These are phyloP conservation scores for Podaxis sp. DNA, from an alignment of 768 basidiomycete genomes.

Conservation along the genomic window DNA sequence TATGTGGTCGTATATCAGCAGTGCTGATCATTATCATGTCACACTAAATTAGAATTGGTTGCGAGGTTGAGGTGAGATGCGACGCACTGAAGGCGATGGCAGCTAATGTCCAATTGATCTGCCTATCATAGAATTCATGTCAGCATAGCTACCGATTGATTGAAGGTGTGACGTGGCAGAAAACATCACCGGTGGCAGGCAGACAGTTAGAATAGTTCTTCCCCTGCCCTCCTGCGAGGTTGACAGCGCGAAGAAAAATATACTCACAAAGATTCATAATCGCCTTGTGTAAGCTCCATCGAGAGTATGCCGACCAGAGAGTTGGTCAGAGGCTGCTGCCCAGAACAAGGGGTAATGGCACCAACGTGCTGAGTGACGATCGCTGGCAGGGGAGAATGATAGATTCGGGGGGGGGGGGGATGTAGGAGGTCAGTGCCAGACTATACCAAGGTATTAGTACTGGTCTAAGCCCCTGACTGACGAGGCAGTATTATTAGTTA, in stretches of 20 bases:
- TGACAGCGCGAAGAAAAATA: not conserved
- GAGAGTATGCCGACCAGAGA: too few species aligned
- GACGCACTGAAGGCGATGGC: constrained; percentile 27
- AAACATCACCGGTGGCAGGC: not conserved
- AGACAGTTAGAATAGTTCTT: not conserved
- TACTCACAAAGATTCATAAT: not conserved
- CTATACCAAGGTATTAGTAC: too few species aligned
- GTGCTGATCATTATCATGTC: constrained; percentile 21
- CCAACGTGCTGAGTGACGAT: too few species aligned
- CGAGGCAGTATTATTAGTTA: too few species aligned
- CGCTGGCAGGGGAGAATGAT: too few species aligned
- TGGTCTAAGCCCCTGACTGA: too few species aligned
- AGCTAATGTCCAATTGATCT: not conserved
- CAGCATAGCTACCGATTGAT: not conserved
- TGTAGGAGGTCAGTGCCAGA: too few species aligned
- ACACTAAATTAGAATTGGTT: not conserved
- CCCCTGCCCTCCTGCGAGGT: not conserved
- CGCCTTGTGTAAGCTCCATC: not conserved
- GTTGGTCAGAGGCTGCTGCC: too few species aligned
- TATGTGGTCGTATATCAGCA: constrained; percentile 45
- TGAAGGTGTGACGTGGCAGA: not conserved
- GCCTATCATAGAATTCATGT: not conserved
- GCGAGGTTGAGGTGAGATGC: not conserved
- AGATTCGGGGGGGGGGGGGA: too few species aligned
- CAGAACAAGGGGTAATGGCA: too few species aligned